Base-by-base conservation (phyloP, 1,284 basidiomycete species). In the Rhodotorula sp. region DNA sequence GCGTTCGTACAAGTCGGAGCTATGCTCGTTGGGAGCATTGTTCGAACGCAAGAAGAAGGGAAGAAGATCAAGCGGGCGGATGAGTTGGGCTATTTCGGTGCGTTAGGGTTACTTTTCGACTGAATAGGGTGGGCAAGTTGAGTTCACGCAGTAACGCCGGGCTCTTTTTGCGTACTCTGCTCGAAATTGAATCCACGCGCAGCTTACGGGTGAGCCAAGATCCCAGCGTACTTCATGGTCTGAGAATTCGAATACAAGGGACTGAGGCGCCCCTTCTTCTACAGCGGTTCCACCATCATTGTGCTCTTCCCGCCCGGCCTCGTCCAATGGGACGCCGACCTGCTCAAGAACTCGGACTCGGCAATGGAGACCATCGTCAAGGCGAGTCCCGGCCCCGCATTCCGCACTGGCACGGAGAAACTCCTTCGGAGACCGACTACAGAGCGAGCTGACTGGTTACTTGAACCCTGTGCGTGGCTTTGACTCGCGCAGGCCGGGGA, bases 321-420 rank as follows among this genome's bases (percentile, higher is more conserved):
- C 62, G 80, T 91, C 42, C 77, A 83, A 80, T 89, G 82, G 77
- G 91, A 93, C 76, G 80, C 84, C 14, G 91, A 93, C 79, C 78
- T 94, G 63, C 70, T 87, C 48, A 76, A 80, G 51, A 88, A 87
- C 74, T 89, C 89, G 46, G 76, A 82, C 64, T 81, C 83, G 64
- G 82, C 84, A 26, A 83, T 89, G 62, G 91, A 93, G 81, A 91
- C 89, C 26, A 80, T 90, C 10, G 84, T 93, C 49, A 86, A 87
- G 80, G 89, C 89, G 61, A 33, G 73, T 54, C 49, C 53, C 22
- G 30, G 42, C 48, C 17, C 51, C 2, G 24, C 42, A 0, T 22
- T 49, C 24, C 24, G 30, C 22, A 22, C 45, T 10, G 37, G 37
- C 37, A 37, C 6, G 37, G 37, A 37, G 37, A 37, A 37, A 6